These are phyloP conservation scores for Colletotrichum kahawae DNA, from an alignment of 2,329 filamentous ascomycete genomes.

Conservation along the genomic window DNA sequence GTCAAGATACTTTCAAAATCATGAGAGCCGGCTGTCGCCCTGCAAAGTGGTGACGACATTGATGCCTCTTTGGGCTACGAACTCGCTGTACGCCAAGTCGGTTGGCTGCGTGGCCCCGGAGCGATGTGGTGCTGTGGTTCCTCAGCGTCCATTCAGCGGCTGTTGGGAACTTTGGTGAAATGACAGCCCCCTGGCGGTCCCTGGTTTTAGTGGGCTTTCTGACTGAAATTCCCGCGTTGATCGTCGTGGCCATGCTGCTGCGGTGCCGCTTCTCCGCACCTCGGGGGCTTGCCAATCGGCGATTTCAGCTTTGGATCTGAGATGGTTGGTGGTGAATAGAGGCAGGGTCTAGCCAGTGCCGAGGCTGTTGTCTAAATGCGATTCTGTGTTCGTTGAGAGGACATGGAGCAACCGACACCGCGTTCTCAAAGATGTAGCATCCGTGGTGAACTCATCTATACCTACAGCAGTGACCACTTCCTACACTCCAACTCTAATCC, in stretches of 20 bases:
- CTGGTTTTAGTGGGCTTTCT: background rate
- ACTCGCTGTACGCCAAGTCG: conserved; percentile 14
- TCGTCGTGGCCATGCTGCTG: background rate
- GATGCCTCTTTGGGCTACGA: conserved; percentile 11
- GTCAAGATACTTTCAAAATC: background rate
- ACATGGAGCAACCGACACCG: background rate
- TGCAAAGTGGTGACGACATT: conserved; percentile 19
- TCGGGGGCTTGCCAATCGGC: background rate
- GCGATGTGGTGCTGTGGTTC: background rate
- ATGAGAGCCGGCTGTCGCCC: background rate
- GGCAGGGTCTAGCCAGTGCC: background rate
- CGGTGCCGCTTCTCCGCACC: background rate
- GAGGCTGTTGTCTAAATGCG: background rate
- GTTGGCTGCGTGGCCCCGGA: background rate
- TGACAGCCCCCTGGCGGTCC: background rate
- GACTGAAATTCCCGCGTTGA: background rate
- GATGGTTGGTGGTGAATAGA: background rate
- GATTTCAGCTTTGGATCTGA: background rate
- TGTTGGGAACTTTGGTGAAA: background rate
- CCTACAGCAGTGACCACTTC: too few species aligned
- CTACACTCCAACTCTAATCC: too few species aligned
- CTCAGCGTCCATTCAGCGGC: background rate
- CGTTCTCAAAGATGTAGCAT: background rate
- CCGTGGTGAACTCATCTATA: too few species aligned
- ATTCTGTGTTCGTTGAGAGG: background rate